Percentiles rank a stretch among this genome's conserved stretches.
Conservation (phyloP, 805 yeast genomes). For the Peterozyma xylosa region DNA sequence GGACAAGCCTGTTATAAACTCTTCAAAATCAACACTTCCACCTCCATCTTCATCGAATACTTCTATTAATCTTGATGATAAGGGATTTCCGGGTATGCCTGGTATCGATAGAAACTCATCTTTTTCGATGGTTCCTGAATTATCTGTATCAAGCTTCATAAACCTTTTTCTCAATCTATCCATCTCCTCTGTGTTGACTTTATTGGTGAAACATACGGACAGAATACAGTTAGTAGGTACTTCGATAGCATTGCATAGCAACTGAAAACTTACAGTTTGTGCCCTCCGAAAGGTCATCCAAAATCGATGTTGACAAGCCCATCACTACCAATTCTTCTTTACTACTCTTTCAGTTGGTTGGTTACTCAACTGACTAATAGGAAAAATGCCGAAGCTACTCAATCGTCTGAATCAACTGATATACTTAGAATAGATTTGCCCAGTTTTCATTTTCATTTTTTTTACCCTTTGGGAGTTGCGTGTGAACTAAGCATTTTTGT, state of each 20-base stretch:
- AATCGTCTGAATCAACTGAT: no score
- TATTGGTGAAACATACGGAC: neutral
- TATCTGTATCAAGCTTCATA: constrained; percentile 91
- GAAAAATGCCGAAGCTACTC: no score
- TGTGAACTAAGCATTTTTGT: neutral
- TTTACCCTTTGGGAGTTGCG: neutral
- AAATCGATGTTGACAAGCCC: constrained; percentile 31
- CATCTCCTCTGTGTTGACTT: constrained; percentile 82
- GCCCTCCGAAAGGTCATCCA: constrained; percentile 72
- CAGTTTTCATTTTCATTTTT: neutral
- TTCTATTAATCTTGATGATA: constrained; percentile 85
- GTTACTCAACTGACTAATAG: no score
- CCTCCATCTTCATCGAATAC: constrained; percentile 90
- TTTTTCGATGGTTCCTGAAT: constrained; percentile 86
- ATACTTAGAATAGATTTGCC: neutral
- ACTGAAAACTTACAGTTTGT: constrained; percentile 52
- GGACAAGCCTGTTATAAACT: constrained; percentile 73
- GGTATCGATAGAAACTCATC: constrained; percentile 90
- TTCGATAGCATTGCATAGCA: neutral
- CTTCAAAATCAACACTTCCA: constrained; percentile 93
- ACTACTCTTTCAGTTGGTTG: no score
- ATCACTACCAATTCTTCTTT: constrained; percentile 9
- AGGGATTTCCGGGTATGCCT: constrained; percentile 83
- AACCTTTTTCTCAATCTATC: constrained; percentile 87
- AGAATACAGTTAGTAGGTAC: neutral